Evolutionary conservation across 805 yeast genomes (phyloP), one percentile per base, ranked within the genome.

Genomic region (Ogataea thermomethanolica): DNA sequence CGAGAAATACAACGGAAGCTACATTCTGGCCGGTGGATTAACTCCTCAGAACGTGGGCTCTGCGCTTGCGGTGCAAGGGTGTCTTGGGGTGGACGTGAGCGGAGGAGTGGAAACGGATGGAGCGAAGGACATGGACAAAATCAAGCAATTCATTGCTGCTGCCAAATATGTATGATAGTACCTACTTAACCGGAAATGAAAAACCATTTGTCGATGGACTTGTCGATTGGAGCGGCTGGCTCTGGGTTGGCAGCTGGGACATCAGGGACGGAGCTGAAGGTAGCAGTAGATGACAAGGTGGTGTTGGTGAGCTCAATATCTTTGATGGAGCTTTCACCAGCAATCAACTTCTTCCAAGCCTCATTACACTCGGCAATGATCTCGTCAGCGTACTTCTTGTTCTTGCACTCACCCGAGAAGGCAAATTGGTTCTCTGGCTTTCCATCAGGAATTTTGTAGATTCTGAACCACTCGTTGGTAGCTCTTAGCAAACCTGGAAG

Each of bases 151-250:
- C 62, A 66, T 91, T 5, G 41, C 41, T 4, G 73, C 71, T 48
- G 88, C 83, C 3, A 67, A 13, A 13, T 40, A 14, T 35, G 14
- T 24, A 41, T 17, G 24, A 24, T 25, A 20, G 10, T 23, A 15
- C 7, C n/a, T 25, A 28, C 26, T 31, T 24, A 30, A 70, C 91
- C 93, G 45, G 91, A 87, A 63, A 91, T 91, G 81, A 80, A 91
- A 79, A 93, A 91, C 99, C 99, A 91, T 74, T 91, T 91, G 78
- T 91, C 98, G 64, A 91, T 73, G 41, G 96, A 87, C 70, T 85
- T 79, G 75, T 91, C 99, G 66, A 93, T 87, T 68, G 96, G 95
- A 50, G 95, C 96, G 64, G 90, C 89, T 50, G 90, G 76, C 52
- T 71, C 66, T 51, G 84, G 78, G 55, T 77, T 57, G 56, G 86